Evolutionary conservation across 2,329 filamentous ascomycete species (phyloP).

Genomic region (Aspergillus pseudonomiae): DNA sequence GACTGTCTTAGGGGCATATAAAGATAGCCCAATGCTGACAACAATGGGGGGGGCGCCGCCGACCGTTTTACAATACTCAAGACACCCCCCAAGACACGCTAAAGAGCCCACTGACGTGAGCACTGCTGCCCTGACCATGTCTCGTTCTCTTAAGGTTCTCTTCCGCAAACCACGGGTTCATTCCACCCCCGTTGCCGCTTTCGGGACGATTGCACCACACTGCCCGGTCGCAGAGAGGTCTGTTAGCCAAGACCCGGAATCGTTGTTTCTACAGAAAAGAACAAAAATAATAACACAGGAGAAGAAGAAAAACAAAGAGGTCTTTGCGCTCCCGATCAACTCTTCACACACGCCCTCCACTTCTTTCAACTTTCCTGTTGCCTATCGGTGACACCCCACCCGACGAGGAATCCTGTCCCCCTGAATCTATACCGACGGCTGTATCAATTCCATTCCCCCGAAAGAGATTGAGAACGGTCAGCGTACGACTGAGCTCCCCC

Average conservation of each 20-base stretch:
- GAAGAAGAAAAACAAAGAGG: not conserved
- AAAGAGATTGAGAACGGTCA: not conserved
- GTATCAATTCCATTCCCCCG: not conserved
- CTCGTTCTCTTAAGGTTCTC: not conserved
- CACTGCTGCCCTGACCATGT: not conserved
- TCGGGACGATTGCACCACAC: constrained; percentile 19
- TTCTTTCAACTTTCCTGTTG: not conserved
- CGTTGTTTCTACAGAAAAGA: constrained; percentile 11
- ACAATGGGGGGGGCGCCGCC: no score
- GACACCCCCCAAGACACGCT: not conserved
- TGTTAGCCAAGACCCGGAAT: constrained; percentile 6
- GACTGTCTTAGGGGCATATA: not conserved
- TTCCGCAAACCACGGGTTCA: constrained; percentile 16
- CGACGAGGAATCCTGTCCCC: not conserved
- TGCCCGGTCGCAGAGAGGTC: constrained; percentile 18
- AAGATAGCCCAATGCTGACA: not conserved
- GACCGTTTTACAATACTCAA: not conserved
- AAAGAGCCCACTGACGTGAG: constrained; percentile 1
- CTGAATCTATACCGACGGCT: not conserved
- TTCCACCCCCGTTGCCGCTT: constrained; percentile 17
- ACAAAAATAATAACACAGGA: not conserved
- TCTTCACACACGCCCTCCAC: not conserved
- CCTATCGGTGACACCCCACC: not conserved
- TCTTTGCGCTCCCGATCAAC: not conserved
- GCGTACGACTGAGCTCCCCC: not conserved